Percentiles rank a stretch among this genome's conserved stretches.
Conservation (phyloP, 2,329 filamentous ascomycete genomes). For the Helotiales sp. region DNA sequence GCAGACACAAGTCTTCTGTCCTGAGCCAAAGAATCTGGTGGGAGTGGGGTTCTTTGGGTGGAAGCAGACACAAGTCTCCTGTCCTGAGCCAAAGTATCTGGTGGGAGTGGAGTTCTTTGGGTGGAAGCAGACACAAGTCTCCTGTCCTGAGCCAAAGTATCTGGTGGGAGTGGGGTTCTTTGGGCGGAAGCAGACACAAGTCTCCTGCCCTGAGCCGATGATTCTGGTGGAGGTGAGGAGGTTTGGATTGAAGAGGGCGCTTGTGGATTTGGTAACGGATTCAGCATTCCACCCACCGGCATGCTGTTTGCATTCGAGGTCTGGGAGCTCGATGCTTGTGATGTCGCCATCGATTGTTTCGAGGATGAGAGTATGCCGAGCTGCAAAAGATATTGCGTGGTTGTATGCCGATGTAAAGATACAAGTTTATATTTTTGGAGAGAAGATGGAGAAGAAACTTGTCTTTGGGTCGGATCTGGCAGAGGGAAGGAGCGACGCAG, state of each 20-base stretch:
- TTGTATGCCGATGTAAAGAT: too few species aligned
- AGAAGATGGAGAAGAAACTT: too few species aligned
- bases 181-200: background rate
- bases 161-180: background rate
- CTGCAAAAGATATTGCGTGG: too few species aligned
- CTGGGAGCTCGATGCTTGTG: background rate
- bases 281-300: background rate
- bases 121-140: background rate
- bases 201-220: background rate
- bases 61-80: background rate
- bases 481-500: too few species aligned
- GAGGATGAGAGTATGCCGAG: background rate
- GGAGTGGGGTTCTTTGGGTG: background rate
- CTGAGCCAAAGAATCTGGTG: background rate
- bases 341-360: background rate
- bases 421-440: too few species aligned
- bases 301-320: background rate
- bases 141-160: background rate
- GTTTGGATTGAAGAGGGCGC: background rate
- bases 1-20: background rate
- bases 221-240: background rate
- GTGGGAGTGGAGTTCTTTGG: background rate
- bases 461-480: too few species aligned
- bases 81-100: background rate
- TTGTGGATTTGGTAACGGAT: background rate